Base-by-base conservation (phyloP, 257 asterid genomes). In the Phtheirospermum japonicum region DNA sequence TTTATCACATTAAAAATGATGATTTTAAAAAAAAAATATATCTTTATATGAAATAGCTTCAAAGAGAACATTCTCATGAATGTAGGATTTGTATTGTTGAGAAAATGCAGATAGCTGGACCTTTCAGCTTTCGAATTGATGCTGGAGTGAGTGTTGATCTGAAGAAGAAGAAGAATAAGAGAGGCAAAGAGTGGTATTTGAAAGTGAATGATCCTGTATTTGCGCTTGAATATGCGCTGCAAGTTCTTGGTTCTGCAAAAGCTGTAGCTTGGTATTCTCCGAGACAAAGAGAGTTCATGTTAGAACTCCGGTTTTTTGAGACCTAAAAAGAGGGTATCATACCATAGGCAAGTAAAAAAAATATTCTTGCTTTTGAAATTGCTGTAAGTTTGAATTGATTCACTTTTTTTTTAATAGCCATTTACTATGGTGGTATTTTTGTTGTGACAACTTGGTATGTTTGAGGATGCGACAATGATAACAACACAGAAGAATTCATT, bases 201-300 rank as follows among this genome's bases (percentile, higher is more conserved):
- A 71, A 70, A 32, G 76, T 79, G 76, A 71, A 69, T 23, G 81
- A 89, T 70, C 94, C 94, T 5, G 80, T 87, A 9, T 60, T 80
- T 64, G 97, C 95, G 30, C 49, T 86, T 4, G 97, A 89, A 45
- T 77, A 89, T 37, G 91, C 95, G 3, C 74, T 87, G 73, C 95
- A 84, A 71, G 94, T 89, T 80, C 95, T 84, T 61, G 80, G 73
- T 12, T 84, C 97, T 9, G 97, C 97, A 5, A 89, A 89, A 74
- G 97, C 95, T 50, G 77, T 89, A 65, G 95, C 94, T 34, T 86
- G 97, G 95, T 89, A 86, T 67, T 77, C 95, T 16, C 90, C 79
- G 18, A 83, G 72, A 65, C 94, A 87, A 66, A 76, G 71, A 48
- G 95, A 89, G 64, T 84, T 86, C 74, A 86, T 89, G 97, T 33